A percentile compares a stretch with the other conserved stretches of the same genome.
These are phyloP conservation scores for Trichoderma sp. DNA, from an alignment of 2,329 filamentous ascomycete species.

Conservation along the genomic window DNA sequence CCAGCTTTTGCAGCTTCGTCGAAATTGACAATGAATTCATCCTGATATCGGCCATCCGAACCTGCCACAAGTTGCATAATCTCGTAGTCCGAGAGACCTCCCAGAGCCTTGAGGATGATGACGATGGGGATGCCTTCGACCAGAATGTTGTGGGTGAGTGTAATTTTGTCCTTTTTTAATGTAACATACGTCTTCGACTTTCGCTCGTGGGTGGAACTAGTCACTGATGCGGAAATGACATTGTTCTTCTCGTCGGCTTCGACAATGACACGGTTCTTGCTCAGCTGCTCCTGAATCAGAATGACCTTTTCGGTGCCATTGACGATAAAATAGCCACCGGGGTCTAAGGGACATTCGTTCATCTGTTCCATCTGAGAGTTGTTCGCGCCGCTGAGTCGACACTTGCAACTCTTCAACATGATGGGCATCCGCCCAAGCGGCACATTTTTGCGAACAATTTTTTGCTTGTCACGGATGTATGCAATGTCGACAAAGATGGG, in stretches of 20 bases:
- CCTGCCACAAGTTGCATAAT: conserved; percentile 90
- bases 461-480: conserved; percentile 77
- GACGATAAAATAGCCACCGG: conserved; percentile 96
- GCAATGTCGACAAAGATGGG: conserved; percentile 91
- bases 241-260: conserved; percentile 90
- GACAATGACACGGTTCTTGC: conserved; percentile 98
- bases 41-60: conserved; percentile 82
- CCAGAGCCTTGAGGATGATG: conserved; percentile 87
- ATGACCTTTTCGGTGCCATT: conserved; percentile 98
- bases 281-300: conserved; percentile 94
- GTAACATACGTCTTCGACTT: conserved; percentile 98
- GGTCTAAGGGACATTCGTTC: conserved; percentile 94
- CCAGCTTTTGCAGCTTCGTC: conserved; percentile 82
- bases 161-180: conserved; percentile 87
- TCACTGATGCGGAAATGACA: conserved; percentile 92
- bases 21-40: conserved; percentile 93
- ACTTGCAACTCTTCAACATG: conserved; percentile 96
- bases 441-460: conserved; percentile 70
- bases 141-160: conserved; percentile 87
- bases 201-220: conserved; percentile 93
- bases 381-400: conserved; percentile 76
- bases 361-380: conserved; percentile 86
- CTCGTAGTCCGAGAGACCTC: conserved; percentile 90
- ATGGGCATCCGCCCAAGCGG: conserved; percentile 89
- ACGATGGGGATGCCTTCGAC: conserved; percentile 94